Evolutionary conservation across 2,329 filamentous ascomycete species (phyloP).

Genomic region (Fusarium verticillioides): DNA sequence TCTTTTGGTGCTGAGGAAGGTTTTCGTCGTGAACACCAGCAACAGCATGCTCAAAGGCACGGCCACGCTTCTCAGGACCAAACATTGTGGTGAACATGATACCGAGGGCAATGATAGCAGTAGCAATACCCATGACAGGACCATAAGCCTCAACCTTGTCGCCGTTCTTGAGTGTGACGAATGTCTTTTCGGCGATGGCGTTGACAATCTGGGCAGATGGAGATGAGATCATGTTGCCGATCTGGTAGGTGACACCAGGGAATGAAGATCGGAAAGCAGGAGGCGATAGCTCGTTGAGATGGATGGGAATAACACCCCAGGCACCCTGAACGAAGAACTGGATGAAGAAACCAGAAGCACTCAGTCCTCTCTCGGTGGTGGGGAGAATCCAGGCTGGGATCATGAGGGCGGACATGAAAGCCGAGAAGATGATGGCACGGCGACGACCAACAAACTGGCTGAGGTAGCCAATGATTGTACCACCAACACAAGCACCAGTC

Average conservation of each 20-base stretch:
- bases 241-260: slow-evolving; percentile 77
- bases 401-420: slow-evolving; percentile 68
- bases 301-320: slow-evolving; percentile 76
- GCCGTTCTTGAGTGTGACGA: slow-evolving; percentile 65
- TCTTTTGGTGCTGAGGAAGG: slow-evolving; percentile 27
- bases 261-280: slow-evolving; percentile 77
- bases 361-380: slow-evolving; percentile 66
- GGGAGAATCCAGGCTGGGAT: slow-evolving; percentile 79
- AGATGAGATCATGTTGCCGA: slow-evolving; percentile 79
- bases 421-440: slow-evolving; percentile 70
- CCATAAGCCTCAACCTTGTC: slow-evolving; percentile 75
- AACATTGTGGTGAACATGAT: slow-evolving; percentile 75
- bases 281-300: slow-evolving; percentile 79
- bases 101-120: slow-evolving; percentile 78
- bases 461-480: slow-evolving; percentile 77
- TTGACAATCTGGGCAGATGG: slow-evolving; percentile 83
- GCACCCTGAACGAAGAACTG: slow-evolving; percentile 75
- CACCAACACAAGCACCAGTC: slow-evolving; percentile 78
- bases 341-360: slow-evolving; percentile 74
- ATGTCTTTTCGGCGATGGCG: slow-evolving; percentile 72
- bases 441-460: slow-evolving; percentile 82
- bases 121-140: slow-evolving; percentile 79
- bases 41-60: slow-evolving; percentile 71
- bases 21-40: slow-evolving; percentile 49
- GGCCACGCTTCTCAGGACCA: slow-evolving; percentile 79